Conservation (phyloP, 1,284 basidiomycete genomes). For the Apiotrichum mycotoxinovorans region DNA sequence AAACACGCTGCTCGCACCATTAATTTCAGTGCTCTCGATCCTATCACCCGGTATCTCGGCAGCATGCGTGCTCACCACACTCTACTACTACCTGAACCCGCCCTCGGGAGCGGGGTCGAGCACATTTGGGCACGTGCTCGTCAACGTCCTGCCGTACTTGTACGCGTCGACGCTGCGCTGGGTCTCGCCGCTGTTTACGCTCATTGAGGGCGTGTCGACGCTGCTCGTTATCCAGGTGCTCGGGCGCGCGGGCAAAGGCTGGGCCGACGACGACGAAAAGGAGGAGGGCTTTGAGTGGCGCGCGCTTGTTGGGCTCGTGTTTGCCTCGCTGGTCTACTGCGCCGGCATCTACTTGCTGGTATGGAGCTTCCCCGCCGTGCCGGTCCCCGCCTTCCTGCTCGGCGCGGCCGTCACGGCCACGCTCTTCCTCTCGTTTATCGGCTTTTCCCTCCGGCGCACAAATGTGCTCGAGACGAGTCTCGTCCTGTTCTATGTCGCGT, state of each 20-base stretch:
- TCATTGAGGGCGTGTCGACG: constrained; percentile 48
- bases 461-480: constrained; percentile 89
- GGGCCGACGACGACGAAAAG: constrained; percentile 49
- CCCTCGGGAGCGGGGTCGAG: constrained; percentile 15
- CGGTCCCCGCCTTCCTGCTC: constrained; percentile 46
- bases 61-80: constrained; percentile 32
- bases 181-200: constrained; percentile 48
- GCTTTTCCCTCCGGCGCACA: constrained; percentile 79
- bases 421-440: constrained; percentile 83
- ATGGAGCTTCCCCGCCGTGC: constrained; percentile 31
- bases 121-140: constrained; percentile 32
- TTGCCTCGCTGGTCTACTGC: constrained; percentile 45
- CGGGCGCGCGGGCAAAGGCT: constrained; percentile 48
- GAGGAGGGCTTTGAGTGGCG: constrained; percentile 50
- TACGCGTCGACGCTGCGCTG: constrained; percentile 48
- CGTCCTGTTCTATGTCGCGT: constrained; percentile 75
- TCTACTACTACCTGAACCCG: constrained; percentile 45
- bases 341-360: constrained; percentile 42
- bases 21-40: constrained; percentile 44
- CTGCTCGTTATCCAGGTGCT: constrained; percentile 48
- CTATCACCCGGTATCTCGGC: constrained; percentile 44
- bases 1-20: constrained; percentile 44
- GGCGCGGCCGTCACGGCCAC: constrained; percentile 45
- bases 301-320: constrained; percentile 44
- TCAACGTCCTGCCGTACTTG: constrained; percentile 43